Evolutionary conservation across 148 eudicot genomes (phyloP), one percentile per base, ranked within the genome.

Genomic region (Vaccinium vitisidaea): DNA sequence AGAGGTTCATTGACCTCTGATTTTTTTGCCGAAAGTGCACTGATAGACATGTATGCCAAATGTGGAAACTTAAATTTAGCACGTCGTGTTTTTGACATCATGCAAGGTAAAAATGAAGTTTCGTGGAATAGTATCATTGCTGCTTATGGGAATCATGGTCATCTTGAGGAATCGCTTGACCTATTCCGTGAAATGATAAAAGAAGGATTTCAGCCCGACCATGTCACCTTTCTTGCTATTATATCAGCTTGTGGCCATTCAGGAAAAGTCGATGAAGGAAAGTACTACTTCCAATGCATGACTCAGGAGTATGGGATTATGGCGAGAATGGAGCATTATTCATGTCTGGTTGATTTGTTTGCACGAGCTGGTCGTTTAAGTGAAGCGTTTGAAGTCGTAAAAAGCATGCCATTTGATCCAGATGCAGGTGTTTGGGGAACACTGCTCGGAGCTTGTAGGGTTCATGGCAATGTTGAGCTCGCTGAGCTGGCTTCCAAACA

Each of bases 341-440:
- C 70, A 65, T 65, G 70, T 3, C 23, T 65, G 70, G 70, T 65
- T 65, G 70, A 65, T 65, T 65, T 65, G 70, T 65, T 65, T 10
- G 70, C 70, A 65, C 70, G 70, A 65, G 70, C 70, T 5, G 30
- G 70, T n/a, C 70, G 32, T 3, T 65, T 65, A 8, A 23, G 10
- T 11, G 70, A 65, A 65, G 30, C 70, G 3, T 65, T 65, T 23
- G 70, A 65, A 10, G 11, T 65, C 30, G 23, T 65, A 23, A 9
- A 65, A 23, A n/a, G 70, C 70, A 65, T 65, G 70, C 70, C 70
- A 65, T 65, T 65, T 23, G 70, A 65, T 23, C 70, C 30, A 21
- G 70, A 65, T 65, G 70, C 70, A 23, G 70, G 70, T 65, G 70
- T 65, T 65, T 65, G 70, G 70, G 70, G 70, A 65, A 65, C 70